Percentiles rank a stretch among this genome's conserved stretches.
These are phyloP conservation scores for Eucalyptus erythrocorys DNA, from an alignment of 345 rosid genomes.

Conservation along the genomic window DNA sequence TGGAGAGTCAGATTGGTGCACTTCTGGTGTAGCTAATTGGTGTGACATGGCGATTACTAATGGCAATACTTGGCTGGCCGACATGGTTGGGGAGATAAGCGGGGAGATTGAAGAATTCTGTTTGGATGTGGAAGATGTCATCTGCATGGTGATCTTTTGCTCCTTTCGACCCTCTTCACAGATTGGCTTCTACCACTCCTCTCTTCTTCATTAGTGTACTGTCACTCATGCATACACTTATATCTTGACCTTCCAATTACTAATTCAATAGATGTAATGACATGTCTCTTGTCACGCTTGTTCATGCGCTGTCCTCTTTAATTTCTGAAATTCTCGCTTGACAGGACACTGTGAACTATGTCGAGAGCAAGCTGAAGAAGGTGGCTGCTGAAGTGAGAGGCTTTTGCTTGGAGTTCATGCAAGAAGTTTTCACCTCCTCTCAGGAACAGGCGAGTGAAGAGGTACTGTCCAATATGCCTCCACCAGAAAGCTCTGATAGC, in stretches of 20 bases:
- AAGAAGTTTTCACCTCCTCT: slow-evolving; percentile 1
- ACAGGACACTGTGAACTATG: neutral
- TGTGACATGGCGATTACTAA: neutral
- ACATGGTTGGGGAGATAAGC: neutral
- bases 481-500: neutral
- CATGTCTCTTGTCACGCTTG: neutral
- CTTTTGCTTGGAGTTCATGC: slow-evolving; percentile 9
- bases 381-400: slow-evolving; percentile 11
- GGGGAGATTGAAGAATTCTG: neutral
- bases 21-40: neutral
- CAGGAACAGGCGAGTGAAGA: neutral
- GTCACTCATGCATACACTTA: neutral
- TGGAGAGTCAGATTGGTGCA: neutral
- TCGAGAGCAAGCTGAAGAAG: slow-evolving; percentile 4
- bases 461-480: neutral
- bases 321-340: neutral
- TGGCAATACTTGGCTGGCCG: neutral
- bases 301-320: neutral
- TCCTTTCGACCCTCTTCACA: neutral
- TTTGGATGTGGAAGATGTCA: neutral
- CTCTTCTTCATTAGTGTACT: neutral
- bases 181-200: neutral
- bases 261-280: neutral
- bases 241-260: neutral
- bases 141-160: neutral